Percentiles rank a stretch among this genome's conserved stretches.
Conservation (phyloP, 768 basidiomycete species). For the Russula olivacea region DNA sequence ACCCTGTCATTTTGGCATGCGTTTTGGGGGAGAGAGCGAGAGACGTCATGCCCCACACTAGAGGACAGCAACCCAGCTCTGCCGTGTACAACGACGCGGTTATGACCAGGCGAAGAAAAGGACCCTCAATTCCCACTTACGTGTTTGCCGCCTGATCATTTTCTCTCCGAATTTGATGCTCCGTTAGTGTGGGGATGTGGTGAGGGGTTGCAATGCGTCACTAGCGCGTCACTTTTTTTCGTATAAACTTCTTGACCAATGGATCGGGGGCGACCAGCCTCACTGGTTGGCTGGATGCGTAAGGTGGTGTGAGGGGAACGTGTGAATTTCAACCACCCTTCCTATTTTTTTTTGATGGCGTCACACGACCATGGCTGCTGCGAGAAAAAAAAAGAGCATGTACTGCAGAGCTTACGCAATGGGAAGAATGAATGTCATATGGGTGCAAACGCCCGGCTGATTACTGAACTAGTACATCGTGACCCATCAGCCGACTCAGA, state of each 20-base stretch:
- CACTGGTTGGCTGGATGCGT: no score
- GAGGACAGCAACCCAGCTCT: neutral
- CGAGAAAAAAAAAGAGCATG: neutral
- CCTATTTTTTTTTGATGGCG: neutral
- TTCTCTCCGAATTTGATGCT: neutral
- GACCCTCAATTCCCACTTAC: conserved; percentile 2
- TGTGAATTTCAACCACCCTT: neutral
- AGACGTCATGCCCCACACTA: neutral
- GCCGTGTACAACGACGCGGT: neutral
- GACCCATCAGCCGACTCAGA: conserved; percentile 14
- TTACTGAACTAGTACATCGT: conserved; percentile 5
- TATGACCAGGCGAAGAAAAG: neutral
- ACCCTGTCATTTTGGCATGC: neutral
- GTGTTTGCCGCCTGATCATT: neutral
- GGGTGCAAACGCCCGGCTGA: neutral
- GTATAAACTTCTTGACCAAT: neutral
- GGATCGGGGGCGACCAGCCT: neutral
- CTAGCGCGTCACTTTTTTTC: neutral
- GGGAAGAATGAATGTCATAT: neutral
- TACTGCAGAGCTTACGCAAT: neutral
- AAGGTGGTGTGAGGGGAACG: neutral
- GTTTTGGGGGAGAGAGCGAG: neutral
- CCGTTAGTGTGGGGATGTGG: neutral
- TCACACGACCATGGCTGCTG: neutral
- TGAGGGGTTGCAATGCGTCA: neutral